phyloP scores from a whole-genome alignment of 495 filamentous ascomycete genomes.

The Penicillium flavigenum region DNA sequence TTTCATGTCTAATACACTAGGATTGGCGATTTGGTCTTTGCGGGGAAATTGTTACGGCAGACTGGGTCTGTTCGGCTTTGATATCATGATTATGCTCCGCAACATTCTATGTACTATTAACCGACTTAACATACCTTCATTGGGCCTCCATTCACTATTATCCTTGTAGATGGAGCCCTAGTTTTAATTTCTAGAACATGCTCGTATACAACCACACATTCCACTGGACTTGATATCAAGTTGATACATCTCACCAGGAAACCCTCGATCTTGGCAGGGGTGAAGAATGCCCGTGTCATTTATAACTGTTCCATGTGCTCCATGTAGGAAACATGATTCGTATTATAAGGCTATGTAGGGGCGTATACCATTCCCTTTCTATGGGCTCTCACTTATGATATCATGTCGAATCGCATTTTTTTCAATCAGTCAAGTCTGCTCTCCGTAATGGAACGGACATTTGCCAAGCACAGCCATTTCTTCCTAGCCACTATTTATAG shows the following conservation, averaged over 20 bases:
- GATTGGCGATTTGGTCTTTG: slow-evolving; percentile 5
- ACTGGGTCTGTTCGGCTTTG: slow-evolving; percentile 12
- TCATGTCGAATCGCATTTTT: neutral
- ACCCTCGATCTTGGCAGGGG: slow-evolving; percentile 1
- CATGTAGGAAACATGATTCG: neutral
- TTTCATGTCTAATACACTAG: slow-evolving; percentile 2
- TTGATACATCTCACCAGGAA: neutral
- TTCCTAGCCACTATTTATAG: neutral
- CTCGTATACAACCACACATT: slow-evolving; percentile 6
- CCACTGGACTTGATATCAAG: slow-evolving; percentile 11
- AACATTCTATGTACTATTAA: slow-evolving; percentile 6
- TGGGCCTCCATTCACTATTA: neutral
- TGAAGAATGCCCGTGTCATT: slow-evolving; percentile 9
- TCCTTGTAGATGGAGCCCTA: neutral
- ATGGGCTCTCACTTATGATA: neutral
- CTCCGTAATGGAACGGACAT: neutral
- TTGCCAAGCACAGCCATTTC: neutral
- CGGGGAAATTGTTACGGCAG: slow-evolving; percentile 4
- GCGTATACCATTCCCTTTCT: neutral
- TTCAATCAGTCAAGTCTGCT: neutral
- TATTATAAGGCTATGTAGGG: neutral
- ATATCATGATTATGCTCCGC: neutral
- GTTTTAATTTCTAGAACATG: slow-evolving; percentile 1
- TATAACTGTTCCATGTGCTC: neutral
- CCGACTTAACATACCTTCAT: neutral